Evolutionary conservation across 805 yeast genomes (phyloP).

Genomic region (Candida saitoana): DNA sequence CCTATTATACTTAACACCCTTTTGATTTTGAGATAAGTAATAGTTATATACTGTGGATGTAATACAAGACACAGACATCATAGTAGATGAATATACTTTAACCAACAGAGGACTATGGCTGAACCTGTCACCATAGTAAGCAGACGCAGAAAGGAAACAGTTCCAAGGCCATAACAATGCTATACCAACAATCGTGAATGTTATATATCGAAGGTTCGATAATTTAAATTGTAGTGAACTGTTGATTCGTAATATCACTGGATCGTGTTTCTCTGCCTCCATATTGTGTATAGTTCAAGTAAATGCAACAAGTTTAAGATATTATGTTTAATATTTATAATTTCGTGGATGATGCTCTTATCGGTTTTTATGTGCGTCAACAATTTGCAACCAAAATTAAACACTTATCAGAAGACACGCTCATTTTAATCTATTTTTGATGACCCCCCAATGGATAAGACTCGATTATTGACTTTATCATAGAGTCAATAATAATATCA

Average conservation of each 20-base stretch:
- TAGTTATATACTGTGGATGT: constrained; percentile 58
- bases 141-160: constrained; percentile 80
- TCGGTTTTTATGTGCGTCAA: no score
- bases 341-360: no score
- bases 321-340: no score
- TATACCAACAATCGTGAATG: constrained; percentile 68
- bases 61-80: constrained; percentile 83
- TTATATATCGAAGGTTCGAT: constrained; percentile 43
- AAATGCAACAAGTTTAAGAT: no score
- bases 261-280: constrained; percentile 13
- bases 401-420: no score
- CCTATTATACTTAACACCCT: constrained; percentile 49
- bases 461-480: no score
- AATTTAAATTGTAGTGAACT: constrained; percentile 12
- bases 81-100: constrained; percentile 66
- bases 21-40: constrained; percentile 62
- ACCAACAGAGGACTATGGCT: constrained; percentile 46
- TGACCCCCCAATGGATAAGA: no score
- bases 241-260: constrained; percentile 14
- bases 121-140: constrained; percentile 68
- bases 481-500: no score
- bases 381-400: neutral
- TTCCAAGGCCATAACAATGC: constrained; percentile 97
- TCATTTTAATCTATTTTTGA: no score
- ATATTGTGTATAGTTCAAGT: no score